Evolutionary conservation across 2,329 filamentous ascomycete genomes (phyloP).

Genomic region (Cytospora piceicola): DNA sequence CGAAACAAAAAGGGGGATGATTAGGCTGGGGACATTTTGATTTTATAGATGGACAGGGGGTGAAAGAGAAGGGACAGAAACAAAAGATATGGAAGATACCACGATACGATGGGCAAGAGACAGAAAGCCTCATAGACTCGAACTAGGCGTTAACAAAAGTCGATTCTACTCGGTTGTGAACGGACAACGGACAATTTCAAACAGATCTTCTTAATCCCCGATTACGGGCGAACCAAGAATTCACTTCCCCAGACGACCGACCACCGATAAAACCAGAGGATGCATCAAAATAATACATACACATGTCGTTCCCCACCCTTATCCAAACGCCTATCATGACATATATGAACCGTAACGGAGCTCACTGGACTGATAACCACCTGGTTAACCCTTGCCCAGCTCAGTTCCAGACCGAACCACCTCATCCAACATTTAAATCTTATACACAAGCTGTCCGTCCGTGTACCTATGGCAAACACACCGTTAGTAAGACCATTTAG

Average conservation of each 20-base stretch:
- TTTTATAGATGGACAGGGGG: background rate
- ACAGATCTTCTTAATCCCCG: background rate
- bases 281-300: background rate
- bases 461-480: constrained; percentile 50
- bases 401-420: background rate
- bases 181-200: background rate
- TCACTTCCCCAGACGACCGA: background rate
- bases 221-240: background rate
- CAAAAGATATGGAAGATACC: background rate
- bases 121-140: constrained; percentile 5
- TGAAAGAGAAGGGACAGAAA: background rate
- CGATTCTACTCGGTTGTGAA: background rate
- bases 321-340: background rate
- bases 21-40: background rate
- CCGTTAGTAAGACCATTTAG: constrained; percentile 28
- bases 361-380: background rate
- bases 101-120: background rate
- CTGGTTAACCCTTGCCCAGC: background rate
- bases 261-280: background rate
- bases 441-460: constrained; percentile 69
- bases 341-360: background rate
- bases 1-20: too few relatives aligned
- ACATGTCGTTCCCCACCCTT: background rate
- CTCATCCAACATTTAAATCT: constrained; percentile 54
- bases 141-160: constrained; percentile 8